Evolutionary conservation across 176 grass and related monocot genomes (phyloP).

Genomic region (Luzula sylvatica): DNA sequence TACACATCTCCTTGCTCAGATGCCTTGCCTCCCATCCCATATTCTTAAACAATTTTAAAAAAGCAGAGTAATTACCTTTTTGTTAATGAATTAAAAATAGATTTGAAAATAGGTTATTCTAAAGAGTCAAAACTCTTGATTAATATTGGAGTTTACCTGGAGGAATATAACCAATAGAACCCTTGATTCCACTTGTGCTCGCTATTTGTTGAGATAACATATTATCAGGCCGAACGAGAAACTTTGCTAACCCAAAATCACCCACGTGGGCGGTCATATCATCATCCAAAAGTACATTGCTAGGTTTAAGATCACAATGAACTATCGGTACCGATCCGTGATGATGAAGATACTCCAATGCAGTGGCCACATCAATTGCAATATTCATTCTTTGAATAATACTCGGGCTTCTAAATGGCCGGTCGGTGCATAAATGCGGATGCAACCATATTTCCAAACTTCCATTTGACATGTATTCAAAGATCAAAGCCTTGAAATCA

Average conservation of each 20-base stretch:
- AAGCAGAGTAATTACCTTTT: too few species aligned
- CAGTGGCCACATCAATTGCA: constrained; percentile 28
- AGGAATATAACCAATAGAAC: constrained; percentile 40
- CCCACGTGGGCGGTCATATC: constrained; percentile 26
- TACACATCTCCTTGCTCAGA: too few species aligned
- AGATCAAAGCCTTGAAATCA: constrained; percentile 47
- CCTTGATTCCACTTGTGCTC: constrained; percentile 15
- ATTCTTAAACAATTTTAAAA: too few species aligned
- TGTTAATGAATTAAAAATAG: too few species aligned
- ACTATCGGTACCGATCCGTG: constrained; percentile 29
- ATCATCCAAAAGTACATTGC: constrained; percentile 34
- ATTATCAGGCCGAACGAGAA: constrained; percentile 1
- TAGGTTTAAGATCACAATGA: constrained; percentile 44
- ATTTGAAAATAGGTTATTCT: too few species aligned
- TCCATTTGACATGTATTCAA: constrained; percentile 36
- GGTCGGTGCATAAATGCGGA: neutral
- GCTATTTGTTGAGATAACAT: neutral
- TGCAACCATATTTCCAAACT: constrained; percentile 46
- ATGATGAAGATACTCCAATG: constrained; percentile 39
- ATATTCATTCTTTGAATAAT: constrained; percentile 32
- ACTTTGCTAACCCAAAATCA: constrained; percentile 42
- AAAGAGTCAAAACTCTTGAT: too few species aligned
- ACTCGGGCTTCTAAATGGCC: neutral
- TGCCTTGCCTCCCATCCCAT: too few species aligned
- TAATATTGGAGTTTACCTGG: too few species aligned